These are phyloP conservation scores for Ophiosphaerella narmari DNA, from an alignment of 2,329 filamentous ascomycete species.

Conservation along the genomic window DNA sequence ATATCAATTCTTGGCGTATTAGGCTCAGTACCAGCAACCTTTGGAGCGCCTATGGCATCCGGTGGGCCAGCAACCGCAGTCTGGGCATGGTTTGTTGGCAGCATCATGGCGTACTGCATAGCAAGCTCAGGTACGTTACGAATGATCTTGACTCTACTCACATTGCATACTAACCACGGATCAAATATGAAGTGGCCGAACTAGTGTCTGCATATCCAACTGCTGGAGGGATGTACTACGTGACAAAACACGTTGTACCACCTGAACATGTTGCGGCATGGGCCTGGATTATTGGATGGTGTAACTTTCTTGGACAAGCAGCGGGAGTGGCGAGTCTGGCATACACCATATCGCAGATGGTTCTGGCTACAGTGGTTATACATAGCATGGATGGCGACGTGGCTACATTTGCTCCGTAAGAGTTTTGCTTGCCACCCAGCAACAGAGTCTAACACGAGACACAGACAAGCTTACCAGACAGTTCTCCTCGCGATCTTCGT, in stretches of 20 bases:
- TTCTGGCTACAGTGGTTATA: conserved; percentile 65
- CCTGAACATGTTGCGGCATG: conserved; percentile 64
- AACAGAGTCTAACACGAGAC: conserved; percentile 2
- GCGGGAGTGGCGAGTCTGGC: conserved; percentile 66
- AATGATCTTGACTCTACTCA: not conserved
- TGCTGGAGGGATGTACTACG: conserved; percentile 71
- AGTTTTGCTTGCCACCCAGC: conserved; percentile 2
- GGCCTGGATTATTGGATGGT: conserved; percentile 71
- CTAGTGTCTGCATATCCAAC: conserved; percentile 70
- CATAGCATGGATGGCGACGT: conserved; percentile 59
- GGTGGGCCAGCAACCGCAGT: conserved; percentile 68
- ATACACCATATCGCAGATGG: conserved; percentile 68
- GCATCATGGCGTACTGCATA: conserved; percentile 67
- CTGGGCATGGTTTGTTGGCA: conserved; percentile 69
- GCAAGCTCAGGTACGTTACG: conserved; percentile 58
- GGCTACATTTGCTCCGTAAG: conserved; percentile 64
- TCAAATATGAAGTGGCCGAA: conserved; percentile 58
- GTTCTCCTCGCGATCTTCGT: conserved; percentile 62
- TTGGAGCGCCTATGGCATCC: conserved; percentile 61
- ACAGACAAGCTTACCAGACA: conserved; percentile 62
- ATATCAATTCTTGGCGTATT: conserved; percentile 68
- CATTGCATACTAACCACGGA: not conserved
- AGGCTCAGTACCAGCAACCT: conserved; percentile 68
- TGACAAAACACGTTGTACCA: conserved; percentile 68
- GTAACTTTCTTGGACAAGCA: conserved; percentile 68